Conservation (phyloP, 352 stramenopile species). For the Pythium periplocum region DNA sequence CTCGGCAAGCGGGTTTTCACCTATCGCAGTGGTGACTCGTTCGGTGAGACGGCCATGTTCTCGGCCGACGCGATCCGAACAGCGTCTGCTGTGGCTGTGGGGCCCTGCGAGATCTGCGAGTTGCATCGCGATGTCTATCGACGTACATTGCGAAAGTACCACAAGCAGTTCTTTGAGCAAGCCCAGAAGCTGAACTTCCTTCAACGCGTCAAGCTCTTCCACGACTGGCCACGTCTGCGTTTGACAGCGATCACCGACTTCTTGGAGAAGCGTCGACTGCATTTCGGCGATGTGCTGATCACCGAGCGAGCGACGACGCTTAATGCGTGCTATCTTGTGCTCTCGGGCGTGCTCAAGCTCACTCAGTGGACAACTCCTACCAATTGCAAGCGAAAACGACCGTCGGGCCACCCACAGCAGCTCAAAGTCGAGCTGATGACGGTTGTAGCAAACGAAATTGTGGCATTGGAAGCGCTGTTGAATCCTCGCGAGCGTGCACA, state of each 20-base stretch:
- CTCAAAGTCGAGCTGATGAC: constrained; percentile 34
- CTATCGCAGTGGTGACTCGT: constrained; percentile 39
- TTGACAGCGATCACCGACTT: constrained; percentile 32
- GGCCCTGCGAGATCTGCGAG: constrained; percentile 39
- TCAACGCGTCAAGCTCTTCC: constrained; percentile 42
- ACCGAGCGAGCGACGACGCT: constrained; percentile 15
- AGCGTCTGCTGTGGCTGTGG: constrained; percentile 41
- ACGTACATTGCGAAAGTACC: constrained; percentile 38
- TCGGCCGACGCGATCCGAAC: constrained; percentile 41
- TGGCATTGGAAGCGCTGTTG: constrained; percentile 31
- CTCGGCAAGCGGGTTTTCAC: constrained; percentile 43
- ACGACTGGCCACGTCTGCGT: constrained; percentile 33
- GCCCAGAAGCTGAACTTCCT: constrained; percentile 48
- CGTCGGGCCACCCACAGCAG: neutral
- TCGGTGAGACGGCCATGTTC: constrained; percentile 56
- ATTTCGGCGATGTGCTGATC: constrained; percentile 36
- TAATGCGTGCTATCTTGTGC: constrained; percentile 30
- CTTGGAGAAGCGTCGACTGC: constrained; percentile 35
- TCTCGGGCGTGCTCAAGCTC: constrained; percentile 32
- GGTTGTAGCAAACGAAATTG: constrained; percentile 23
- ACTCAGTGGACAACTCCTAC: constrained; percentile 1
- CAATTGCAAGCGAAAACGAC: neutral
- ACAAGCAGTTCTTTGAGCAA: constrained; percentile 42
- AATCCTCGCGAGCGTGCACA: constrained; percentile 4
- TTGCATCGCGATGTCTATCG: constrained; percentile 41